Evolutionary conservation across 768 basidiomycete species (phyloP).

Genomic region (Udeniomyces megalosporus): DNA sequence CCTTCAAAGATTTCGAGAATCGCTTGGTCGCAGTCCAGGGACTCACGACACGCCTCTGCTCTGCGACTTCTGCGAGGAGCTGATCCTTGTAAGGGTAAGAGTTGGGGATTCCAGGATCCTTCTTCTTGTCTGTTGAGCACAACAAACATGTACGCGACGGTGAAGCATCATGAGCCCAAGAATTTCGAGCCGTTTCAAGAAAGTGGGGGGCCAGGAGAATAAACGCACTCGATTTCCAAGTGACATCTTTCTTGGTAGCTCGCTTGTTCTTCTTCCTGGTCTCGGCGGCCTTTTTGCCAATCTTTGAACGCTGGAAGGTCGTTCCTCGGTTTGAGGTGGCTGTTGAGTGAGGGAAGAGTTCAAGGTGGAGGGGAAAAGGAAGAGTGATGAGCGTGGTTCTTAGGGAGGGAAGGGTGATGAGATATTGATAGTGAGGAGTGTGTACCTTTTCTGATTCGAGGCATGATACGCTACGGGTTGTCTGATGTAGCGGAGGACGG

Average conservation of each 20-base stretch:
- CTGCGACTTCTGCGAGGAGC: conserved; percentile 75
- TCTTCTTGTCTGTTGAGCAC: conserved; percentile 45
- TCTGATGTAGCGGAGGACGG: not conserved
- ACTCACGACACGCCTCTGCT: conserved; percentile 56
- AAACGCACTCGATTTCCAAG: conserved; percentile 69
- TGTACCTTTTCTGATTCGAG: conserved; percentile 12
- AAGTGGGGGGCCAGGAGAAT: not conserved
- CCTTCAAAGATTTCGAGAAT: too few species aligned
- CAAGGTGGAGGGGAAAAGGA: not conserved
- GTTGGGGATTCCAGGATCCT: conserved; percentile 87
- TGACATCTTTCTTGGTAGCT: conserved; percentile 55
- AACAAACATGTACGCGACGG: too few species aligned
- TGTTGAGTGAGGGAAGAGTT: conserved; percentile 24
- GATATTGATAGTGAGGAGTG: not conserved
- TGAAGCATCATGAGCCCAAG: not conserved
- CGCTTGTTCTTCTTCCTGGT: conserved; percentile 59
- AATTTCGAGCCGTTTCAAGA: not conserved
- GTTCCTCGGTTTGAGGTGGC: conserved; percentile 69
- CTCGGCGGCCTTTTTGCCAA: conserved; percentile 60
- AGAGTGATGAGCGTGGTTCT: too few species aligned
- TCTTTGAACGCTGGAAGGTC: conserved; percentile 54
- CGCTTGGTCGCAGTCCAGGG: not conserved
- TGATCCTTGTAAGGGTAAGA: conserved; percentile 88
- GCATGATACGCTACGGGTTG: not conserved
- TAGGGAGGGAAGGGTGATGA: too few species aligned